phyloP scores from a whole-genome alignment of 768 basidiomycete genomes.

The Tephrocybe sp. region DNA sequence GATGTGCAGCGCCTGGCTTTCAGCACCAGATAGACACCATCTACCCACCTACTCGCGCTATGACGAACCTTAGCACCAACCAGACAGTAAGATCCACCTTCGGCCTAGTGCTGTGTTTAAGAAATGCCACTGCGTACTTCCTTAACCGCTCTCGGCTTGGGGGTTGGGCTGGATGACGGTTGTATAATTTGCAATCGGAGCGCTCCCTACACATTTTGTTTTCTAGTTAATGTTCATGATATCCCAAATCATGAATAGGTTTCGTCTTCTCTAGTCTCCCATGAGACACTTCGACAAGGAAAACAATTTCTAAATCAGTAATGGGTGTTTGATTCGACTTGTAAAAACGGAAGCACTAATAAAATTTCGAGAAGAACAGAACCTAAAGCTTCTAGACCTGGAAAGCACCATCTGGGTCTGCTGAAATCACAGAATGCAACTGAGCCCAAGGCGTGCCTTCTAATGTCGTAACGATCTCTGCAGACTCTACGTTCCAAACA shows the following conservation, averaged over 20 bases:
- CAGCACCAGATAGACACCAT: no score
- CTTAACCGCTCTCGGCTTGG: constrained; percentile 6
- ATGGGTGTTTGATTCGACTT: no score
- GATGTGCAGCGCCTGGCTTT: not conserved
- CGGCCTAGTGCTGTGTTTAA: constrained; percentile 4
- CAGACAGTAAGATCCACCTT: constrained; percentile 4
- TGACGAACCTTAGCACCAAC: constrained; percentile 4
- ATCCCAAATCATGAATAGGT: no score
- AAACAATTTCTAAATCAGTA: no score
- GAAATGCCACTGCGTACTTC: constrained; percentile 2
- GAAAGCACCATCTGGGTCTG: not conserved
- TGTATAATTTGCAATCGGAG: constrained; percentile 13
- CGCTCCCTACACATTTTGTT: not conserved
- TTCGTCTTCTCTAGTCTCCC: no score
- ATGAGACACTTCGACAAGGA: no score
- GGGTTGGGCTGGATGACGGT: constrained; percentile 11
- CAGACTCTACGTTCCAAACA: not conserved
- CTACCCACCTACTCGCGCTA: not conserved
- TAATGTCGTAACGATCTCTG: not conserved
- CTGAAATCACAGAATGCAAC: not conserved
- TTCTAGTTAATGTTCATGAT: not conserved
- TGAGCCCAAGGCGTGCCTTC: not conserved
- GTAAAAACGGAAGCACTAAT: no score
- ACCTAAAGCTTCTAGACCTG: not conserved
- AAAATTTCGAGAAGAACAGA: no score